Conservation (phyloP, 1,139 yeast species). For the Hansenula lynferdii region DNA sequence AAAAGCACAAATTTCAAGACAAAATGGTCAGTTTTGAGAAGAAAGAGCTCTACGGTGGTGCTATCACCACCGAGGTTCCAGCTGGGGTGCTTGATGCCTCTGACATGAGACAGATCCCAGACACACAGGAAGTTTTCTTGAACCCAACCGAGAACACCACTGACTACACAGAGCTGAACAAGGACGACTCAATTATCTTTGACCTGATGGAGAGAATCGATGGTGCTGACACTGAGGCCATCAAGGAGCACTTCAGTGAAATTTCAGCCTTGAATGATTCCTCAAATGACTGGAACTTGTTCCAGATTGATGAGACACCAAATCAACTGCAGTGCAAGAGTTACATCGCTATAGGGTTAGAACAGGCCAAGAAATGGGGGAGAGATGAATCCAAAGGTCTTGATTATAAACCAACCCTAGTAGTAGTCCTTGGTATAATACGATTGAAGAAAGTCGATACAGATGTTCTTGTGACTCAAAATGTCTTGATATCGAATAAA, state of each 20-base stretch:
- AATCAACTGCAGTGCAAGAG: slow-evolving; percentile 13
- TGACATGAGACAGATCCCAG: slow-evolving; percentile 72
- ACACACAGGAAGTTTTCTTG: slow-evolving; percentile 82
- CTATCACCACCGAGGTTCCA: slow-evolving; percentile 55
- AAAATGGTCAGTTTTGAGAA: slow-evolving; percentile 7
- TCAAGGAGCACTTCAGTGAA: slow-evolving; percentile 37
- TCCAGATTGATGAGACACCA: slow-evolving; percentile 8
- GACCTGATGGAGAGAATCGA: slow-evolving; percentile 65
- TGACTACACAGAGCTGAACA: slow-evolving; percentile 27
- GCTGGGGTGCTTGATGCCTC: slow-evolving; percentile 65
- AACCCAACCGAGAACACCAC: slow-evolving; percentile 28
- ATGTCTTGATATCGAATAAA: slow-evolving; percentile 39
- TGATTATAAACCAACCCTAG: slow-evolving; percentile 28
- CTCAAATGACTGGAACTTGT: slow-evolving; percentile 21
- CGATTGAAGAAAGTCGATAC: slow-evolving; percentile 48
- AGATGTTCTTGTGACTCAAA: slow-evolving; percentile 59
- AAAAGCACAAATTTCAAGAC: too few relatives aligned
- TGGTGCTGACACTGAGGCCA: slow-evolving; percentile 31
- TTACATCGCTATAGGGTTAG: slow-evolving; percentile 27
- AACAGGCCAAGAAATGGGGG: slow-evolving; percentile 47
- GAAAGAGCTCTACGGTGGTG: slow-evolving; percentile 68
- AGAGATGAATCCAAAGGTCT: slow-evolving; percentile 26
- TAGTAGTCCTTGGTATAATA: slow-evolving; percentile 49
- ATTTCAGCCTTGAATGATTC: slow-evolving; percentile 33
- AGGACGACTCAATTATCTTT: slow-evolving; percentile 62